Evolutionary conservation across 768 basidiomycete species (phyloP), one percentile per base, ranked within the genome.

Genomic region (Russula virescens): DNA sequence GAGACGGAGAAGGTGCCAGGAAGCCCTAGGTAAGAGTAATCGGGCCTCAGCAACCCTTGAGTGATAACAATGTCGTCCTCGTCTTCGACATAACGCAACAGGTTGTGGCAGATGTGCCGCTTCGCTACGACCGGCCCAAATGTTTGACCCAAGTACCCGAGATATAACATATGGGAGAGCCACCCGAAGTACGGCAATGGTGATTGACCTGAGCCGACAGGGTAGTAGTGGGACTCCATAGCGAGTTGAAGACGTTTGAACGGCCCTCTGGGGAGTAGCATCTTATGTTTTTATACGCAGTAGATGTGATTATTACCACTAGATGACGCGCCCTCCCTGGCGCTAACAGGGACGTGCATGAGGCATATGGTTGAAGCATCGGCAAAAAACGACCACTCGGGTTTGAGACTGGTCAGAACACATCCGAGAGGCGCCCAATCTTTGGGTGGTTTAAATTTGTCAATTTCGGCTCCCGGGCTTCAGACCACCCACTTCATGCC

Each of bases 1-100:
- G 58, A 18, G 16, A 64, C 51, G 19, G 63, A 60, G 26, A 60
- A 64, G 31, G 63, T 60, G 18, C 50, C 28, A 8, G 63, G 63
- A 48, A 63, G 43, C 28, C 63, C 63, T 14, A 42, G 38, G 26
- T 64, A 64, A 28, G 63, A 64, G 13, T 50, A 28, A 3, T 64
- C 58, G 3, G 63, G 63, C 10, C 58, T 47, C 16, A 64, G 53
- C 0, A 64, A 21, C 16, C 60, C 53, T 9, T 60, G 58, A 28
- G 7, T 54, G 47, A 60, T 25, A n/a, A 64, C 53, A 47, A 64
- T 23, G 34, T 64, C 63, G 4, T 64, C 63, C 16, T 49, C 28
- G 8, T 64, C 63, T 9, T 64, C 63, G 1, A 55, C 42, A 23
- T 43, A 64, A 23, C 53, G 23, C 19, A 64, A 46, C 19, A 64